phyloP scores from a whole-genome alignment of 768 basidiomycete genomes.

The Pleurotus giganteus region DNA sequence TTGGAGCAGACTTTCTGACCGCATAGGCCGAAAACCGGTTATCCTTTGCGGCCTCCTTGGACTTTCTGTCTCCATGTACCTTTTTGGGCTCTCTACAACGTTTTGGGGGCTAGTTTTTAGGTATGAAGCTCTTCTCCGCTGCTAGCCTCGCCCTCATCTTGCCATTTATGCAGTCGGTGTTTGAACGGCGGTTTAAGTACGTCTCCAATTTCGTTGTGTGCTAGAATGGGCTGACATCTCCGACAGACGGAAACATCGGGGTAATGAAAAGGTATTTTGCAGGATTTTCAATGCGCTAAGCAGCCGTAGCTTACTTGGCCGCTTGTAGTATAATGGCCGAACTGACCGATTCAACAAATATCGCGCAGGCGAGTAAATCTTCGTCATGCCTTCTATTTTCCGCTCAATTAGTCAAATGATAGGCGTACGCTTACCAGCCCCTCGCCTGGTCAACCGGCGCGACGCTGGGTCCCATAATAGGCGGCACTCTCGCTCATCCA shows the following conservation, averaged over 20 bases:
- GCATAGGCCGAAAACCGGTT: constrained; percentile 61
- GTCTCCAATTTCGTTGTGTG: neutral
- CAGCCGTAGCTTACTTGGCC: constrained; percentile 10
- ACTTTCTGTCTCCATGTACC: constrained; percentile 52
- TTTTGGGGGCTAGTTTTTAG: constrained; percentile 53
- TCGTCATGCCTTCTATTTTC: neutral
- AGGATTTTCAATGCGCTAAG: neutral
- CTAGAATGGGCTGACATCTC: neutral
- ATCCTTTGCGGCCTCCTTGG: constrained; percentile 55
- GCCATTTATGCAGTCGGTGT: constrained; percentile 31
- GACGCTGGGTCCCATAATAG: constrained; percentile 40
- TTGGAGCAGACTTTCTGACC: constrained; percentile 64
- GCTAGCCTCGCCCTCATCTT: neutral
- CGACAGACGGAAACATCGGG: constrained; percentile 32
- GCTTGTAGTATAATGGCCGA: constrained; percentile 46
- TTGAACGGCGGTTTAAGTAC: constrained; percentile 56
- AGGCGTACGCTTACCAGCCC: constrained; percentile 45
- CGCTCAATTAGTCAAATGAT: neutral
- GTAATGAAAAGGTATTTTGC: constrained; percentile 38
- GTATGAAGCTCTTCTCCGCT: constrained; percentile 11
- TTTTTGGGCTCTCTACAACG: constrained; percentile 56
- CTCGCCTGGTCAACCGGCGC: constrained; percentile 18
- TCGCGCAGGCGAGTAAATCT: constrained; percentile 23
- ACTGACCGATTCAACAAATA: constrained; percentile 55
- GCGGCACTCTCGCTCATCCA: constrained; percentile 52